Conservation (phyloP, 164 flowering plant species). For the Annona cherimola region DNA sequence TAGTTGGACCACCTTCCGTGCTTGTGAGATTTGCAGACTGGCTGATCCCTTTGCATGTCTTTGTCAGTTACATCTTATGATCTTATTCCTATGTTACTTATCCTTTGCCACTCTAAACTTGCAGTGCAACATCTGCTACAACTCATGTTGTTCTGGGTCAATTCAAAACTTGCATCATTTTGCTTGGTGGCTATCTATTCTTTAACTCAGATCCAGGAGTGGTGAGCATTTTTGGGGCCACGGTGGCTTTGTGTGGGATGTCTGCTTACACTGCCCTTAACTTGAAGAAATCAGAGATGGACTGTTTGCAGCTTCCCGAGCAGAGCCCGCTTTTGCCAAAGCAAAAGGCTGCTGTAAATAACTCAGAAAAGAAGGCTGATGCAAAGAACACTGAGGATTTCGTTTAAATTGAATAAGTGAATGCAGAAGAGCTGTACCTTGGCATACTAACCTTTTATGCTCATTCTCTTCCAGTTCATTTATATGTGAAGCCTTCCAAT, state of each 20-base stretch:
- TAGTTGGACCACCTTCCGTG: too few species aligned
- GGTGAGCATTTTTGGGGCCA: constrained; percentile 61
- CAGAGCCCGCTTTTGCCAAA: too few species aligned
- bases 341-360: constrained; percentile 12
- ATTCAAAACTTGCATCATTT: constrained; percentile 74
- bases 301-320: too few species aligned
- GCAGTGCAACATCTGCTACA: constrained; percentile 86
- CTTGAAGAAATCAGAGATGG: too few species aligned
- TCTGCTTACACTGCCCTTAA: too few species aligned
- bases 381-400: constrained; percentile 9
- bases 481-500: too few species aligned
- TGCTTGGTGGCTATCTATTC: constrained; percentile 61
- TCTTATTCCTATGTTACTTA: background rate
- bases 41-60: background rate
- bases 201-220: constrained; percentile 71
- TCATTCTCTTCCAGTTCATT: too few species aligned
- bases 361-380: constrained; percentile 14
- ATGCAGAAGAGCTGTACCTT: too few species aligned
- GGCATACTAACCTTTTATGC: too few species aligned
- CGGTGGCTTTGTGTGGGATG: too few species aligned
- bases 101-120: background rate
- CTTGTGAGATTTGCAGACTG: background rate
- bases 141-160: constrained; percentile 89
- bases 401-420: too few species aligned
- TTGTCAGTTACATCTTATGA: background rate